Conservation (phyloP, 1,139 yeast genomes). For the Lodderomyces orthopsilosis region DNA sequence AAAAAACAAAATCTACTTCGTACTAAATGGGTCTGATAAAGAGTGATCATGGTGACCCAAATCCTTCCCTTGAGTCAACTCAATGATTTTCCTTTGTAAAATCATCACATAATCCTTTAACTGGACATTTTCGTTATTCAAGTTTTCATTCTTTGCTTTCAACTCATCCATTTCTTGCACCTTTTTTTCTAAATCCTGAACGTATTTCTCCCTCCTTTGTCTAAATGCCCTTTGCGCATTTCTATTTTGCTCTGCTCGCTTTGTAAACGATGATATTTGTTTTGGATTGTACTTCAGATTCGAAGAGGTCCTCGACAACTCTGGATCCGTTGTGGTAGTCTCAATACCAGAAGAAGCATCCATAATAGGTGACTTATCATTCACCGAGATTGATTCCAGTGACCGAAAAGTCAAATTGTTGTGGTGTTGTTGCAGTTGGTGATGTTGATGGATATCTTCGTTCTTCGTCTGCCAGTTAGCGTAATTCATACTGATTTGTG, state of each 20-base stretch:
- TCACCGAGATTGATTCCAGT: background rate
- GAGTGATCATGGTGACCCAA: constrained; percentile 3
- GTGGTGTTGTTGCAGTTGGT: constrained; percentile 58
- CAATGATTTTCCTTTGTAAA: constrained; percentile 65
- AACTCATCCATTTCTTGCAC: constrained; percentile 60
- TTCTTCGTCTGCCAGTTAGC: constrained; percentile 7
- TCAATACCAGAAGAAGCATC: constrained; percentile 1
- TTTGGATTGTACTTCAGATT: constrained; percentile 19
- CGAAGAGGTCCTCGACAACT: constrained; percentile 1
- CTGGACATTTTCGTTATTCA: constrained; percentile 67
- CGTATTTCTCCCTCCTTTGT: constrained; percentile 71
- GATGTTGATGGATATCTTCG: constrained; percentile 8
- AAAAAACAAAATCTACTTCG: constrained; percentile 1
- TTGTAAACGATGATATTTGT: constrained; percentile 55
- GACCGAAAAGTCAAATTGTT: background rate
- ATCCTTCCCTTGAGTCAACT: constrained; percentile 19
- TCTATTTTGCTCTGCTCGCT: constrained; percentile 86
- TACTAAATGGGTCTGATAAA: constrained; percentile 3
- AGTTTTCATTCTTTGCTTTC: constrained; percentile 59
- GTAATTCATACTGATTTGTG: constrained; percentile 4
- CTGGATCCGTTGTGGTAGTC: constrained; percentile 4
- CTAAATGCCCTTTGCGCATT: constrained; percentile 88
- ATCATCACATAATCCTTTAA: constrained; percentile 72
- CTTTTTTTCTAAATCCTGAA: constrained; percentile 72
- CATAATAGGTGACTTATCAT: constrained; percentile 1